Conservation (phyloP, 805 yeast species). For the Tetrapisispora nanseiensis region DNA sequence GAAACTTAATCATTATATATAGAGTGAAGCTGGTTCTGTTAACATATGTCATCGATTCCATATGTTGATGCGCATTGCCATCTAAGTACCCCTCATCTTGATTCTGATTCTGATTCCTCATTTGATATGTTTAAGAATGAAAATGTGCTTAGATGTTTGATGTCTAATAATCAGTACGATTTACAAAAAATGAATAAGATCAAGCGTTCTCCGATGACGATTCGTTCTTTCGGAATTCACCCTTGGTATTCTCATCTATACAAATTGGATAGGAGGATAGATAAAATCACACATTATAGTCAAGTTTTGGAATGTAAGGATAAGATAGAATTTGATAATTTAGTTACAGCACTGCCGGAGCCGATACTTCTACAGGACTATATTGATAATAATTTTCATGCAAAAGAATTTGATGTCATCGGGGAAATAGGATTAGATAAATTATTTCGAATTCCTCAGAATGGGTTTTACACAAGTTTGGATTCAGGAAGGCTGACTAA, state of each 20-base stretch:
- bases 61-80: slow-evolving; percentile 33
- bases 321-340: slow-evolving; percentile 18
- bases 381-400: slow-evolving; percentile 19
- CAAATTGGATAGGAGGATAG: slow-evolving; percentile 18
- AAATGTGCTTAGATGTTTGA: slow-evolving; percentile 25
- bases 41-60: background rate
- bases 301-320: slow-evolving; percentile 36
- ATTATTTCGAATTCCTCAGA: slow-evolving; percentile 53
- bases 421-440: slow-evolving; percentile 94
- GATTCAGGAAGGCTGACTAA: slow-evolving; percentile 32
- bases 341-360: slow-evolving; percentile 45
- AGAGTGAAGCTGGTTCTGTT: no score
- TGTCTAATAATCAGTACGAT: slow-evolving; percentile 38
- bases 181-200: slow-evolving; percentile 18
- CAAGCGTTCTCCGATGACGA: slow-evolving; percentile 4
- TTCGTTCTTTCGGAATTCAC: slow-evolving; percentile 60
- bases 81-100: slow-evolving; percentile 9
- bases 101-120: no score
- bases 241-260: slow-evolving; percentile 85
- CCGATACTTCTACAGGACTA: slow-evolving; percentile 40
- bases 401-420: slow-evolving; percentile 33
- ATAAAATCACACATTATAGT: slow-evolving; percentile 47
- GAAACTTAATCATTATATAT: no score
- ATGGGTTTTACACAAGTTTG: slow-evolving; percentile 38
- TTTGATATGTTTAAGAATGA: no score